Evolutionary conservation across 202 grass and related monocot genomes (phyloP).

Genomic region (Panicum hallii): DNA sequence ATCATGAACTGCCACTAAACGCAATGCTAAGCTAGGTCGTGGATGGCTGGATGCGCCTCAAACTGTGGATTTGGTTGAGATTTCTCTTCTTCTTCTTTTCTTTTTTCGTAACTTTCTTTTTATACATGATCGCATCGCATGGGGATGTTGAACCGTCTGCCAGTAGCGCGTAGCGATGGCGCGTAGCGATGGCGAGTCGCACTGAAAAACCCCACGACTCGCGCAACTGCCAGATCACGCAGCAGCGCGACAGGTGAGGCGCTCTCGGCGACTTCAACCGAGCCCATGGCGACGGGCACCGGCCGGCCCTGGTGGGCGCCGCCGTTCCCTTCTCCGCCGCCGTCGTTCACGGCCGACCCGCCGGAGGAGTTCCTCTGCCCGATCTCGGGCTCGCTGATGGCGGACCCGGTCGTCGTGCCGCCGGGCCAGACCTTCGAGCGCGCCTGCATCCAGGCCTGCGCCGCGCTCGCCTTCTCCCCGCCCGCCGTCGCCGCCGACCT

Average conservation of each 20-base stretch:
- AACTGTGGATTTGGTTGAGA: not conserved
- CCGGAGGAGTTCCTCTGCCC: slow-evolving; percentile 91
- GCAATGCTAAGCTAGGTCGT: too few relatives aligned
- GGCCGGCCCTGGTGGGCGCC: slow-evolving; percentile 53
- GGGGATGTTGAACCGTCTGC: not conserved
- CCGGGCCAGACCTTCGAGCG: slow-evolving; percentile 82
- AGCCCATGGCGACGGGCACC: slow-evolving; percentile 51
- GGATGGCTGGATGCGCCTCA: not conserved
- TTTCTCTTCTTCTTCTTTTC: not conserved
- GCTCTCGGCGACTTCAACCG: not conserved
- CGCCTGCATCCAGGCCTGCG: slow-evolving; percentile 86
- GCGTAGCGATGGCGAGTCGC: not conserved
- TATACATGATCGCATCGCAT: not conserved
- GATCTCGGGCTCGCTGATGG: slow-evolving; percentile 89
- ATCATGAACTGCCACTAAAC: not conserved
- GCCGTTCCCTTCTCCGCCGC: slow-evolving; percentile 27
- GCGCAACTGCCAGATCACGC: not conserved
- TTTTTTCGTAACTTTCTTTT: not conserved
- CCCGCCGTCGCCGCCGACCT: slow-evolving; percentile 50
- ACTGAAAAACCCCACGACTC: slow-evolving; percentile 37
- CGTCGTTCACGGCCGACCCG: slow-evolving; percentile 57
- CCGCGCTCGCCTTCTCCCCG: slow-evolving; percentile 64
- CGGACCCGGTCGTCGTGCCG: slow-evolving; percentile 70
- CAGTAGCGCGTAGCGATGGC: not conserved
- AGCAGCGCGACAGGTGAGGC: slow-evolving; percentile 12